Conservation (phyloP, 352 stramenopile genomes). For the Pythium myriotylum region DNA sequence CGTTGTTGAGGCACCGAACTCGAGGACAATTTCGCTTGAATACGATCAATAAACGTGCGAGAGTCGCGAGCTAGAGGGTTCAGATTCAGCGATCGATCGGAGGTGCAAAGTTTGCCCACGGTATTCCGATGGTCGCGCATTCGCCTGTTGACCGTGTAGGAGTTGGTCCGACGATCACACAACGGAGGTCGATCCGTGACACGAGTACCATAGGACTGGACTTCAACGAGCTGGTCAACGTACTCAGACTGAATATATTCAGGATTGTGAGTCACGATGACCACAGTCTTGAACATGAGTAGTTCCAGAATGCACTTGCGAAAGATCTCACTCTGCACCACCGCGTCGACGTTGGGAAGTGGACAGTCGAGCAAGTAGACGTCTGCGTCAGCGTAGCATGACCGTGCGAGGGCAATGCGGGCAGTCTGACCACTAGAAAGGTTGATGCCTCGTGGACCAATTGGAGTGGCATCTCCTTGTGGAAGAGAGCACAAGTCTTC, state of each 20-base stretch:
- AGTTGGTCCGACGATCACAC: no score
- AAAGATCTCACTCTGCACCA: constrained; percentile 91
- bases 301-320: constrained; percentile 19
- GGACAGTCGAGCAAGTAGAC: constrained; percentile 90
- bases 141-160: background rate
- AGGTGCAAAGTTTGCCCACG: no score
- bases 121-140: background rate
- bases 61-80: no score
- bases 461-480: constrained; percentile 85
- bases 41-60: no score
- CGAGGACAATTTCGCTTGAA: no score
- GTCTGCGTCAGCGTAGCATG: constrained; percentile 48
- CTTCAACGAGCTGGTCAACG: constrained; percentile 10
- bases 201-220: background rate
- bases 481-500: constrained; percentile 81
- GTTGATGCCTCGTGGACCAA: constrained; percentile 93
- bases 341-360: constrained; percentile 89
- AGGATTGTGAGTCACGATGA: constrained; percentile 89
- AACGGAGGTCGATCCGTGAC: background rate
- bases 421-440: constrained; percentile 90
- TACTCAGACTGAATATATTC: constrained; percentile 11
- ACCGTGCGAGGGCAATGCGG: constrained; percentile 45
- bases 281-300: constrained; percentile 47
- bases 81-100: no score
- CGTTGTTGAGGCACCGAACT: no score